These are phyloP conservation scores for Cytospora schulzeri DNA, from an alignment of 2,329 filamentous ascomycete species.

Conservation along the genomic window DNA sequence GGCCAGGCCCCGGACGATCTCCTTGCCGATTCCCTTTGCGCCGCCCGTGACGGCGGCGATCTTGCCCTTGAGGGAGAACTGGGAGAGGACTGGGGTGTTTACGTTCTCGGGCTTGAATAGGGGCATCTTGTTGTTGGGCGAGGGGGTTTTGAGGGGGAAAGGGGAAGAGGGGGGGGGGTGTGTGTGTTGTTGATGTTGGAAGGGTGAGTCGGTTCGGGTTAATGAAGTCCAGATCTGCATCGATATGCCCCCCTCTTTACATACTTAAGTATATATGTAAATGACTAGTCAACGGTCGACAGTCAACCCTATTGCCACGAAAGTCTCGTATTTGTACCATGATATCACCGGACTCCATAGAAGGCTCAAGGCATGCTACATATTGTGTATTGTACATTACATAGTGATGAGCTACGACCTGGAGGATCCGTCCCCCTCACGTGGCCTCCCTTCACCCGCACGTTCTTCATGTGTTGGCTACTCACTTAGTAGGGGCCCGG, in stretches of 20 bases:
- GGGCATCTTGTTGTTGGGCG: no score
- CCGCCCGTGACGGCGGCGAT: constrained; percentile 50
- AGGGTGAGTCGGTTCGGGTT: no score
- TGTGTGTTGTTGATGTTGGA: no score
- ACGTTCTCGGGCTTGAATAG: constrained; percentile 22
- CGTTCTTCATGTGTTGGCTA: no score
- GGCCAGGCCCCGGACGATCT: constrained; percentile 21
- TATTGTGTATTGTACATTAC: no score
- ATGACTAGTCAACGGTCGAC: background rate
- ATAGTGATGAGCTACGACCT: no score
- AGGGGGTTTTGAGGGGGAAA: background rate
- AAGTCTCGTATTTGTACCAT: background rate
- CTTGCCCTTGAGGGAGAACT: constrained; percentile 50
- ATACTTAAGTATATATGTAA: background rate
- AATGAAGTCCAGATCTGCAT: background rate
- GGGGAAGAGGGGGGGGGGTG: no score
- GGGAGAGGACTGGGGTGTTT: constrained; percentile 21
- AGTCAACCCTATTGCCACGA: background rate
- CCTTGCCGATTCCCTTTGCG: constrained; percentile 40
- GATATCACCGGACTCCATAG: background rate
- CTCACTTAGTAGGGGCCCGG: no score
- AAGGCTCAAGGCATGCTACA: background rate
- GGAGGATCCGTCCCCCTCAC: no score
- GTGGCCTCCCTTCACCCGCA: no score
- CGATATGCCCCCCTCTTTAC: background rate